phyloP scores from a whole-genome alignment of 176 grass and related monocot genomes.

The Metroxylon sagu region DNA sequence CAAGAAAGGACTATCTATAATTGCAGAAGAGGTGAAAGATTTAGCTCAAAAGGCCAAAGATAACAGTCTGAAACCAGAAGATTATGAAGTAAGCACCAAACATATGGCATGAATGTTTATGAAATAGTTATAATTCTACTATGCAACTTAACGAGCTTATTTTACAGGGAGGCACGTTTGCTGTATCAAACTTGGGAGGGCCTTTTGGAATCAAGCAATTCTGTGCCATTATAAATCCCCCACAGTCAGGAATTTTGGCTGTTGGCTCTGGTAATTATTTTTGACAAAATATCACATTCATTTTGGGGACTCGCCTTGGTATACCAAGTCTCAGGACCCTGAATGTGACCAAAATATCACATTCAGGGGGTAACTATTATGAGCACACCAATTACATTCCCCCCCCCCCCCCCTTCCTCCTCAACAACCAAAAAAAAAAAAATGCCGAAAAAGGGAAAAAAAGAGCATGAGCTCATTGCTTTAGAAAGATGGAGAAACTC shows the following conservation, averaged over 20 bases:
- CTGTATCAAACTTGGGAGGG: slow-evolving; percentile 85
- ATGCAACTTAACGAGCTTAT: not conserved
- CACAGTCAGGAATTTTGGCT: slow-evolving; percentile 89
- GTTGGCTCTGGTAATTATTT: slow-evolving; percentile 68
- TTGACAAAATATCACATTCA: not conserved
- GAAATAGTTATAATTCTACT: no score
- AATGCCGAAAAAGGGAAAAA: no score
- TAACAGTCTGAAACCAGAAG: slow-evolving; percentile 77
- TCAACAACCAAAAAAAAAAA: no score
- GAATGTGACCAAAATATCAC: no score
- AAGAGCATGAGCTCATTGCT: no score
- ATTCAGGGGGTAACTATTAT: no score
- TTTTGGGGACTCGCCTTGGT: no score
- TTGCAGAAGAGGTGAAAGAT: slow-evolving; percentile 81
- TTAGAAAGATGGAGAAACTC: no score
- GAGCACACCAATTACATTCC: no score
- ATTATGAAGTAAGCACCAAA: slow-evolving; percentile 60
- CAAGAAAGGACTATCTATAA: slow-evolving; percentile 84
- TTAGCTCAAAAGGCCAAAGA: slow-evolving; percentile 84
- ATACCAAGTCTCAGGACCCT: no score
- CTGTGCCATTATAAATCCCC: slow-evolving; percentile 92
- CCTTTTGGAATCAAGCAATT: slow-evolving; percentile 96
- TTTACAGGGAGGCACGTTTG: slow-evolving; percentile 88
- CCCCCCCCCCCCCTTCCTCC: no score
- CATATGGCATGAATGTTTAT: not conserved